phyloP scores from a whole-genome alignment of 257 asterid species.

The Nicotiana attenuata region DNA sequence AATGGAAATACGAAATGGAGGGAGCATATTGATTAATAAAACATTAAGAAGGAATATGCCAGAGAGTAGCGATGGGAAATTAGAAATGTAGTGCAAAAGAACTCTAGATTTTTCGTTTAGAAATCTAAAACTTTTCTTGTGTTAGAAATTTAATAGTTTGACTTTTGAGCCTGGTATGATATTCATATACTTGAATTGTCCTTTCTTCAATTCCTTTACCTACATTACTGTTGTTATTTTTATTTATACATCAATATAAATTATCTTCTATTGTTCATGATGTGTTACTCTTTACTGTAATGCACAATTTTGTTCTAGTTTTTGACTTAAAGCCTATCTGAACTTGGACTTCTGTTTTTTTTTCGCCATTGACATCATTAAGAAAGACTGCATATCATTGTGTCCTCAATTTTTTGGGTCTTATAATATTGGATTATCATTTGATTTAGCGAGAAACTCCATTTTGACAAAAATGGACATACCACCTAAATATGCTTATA shows the following conservation, averaged over 20 bases:
- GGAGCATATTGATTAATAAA: not conserved
- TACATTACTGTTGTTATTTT: no score
- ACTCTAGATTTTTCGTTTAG: not conserved
- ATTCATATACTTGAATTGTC: no score
- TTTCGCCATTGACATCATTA: not conserved
- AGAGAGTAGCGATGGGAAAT: not conserved
- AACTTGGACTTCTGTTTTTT: not conserved
- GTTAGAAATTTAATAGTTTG: not conserved
- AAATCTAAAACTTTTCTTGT: not conserved
- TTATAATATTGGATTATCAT: not conserved
- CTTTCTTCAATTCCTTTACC: no score
- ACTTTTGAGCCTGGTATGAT: not conserved
- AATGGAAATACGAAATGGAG: not conserved
- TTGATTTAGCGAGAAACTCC: not conserved
- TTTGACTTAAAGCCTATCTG: not conserved
- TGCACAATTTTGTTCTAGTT: not conserved
- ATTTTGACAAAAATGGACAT: not conserved
- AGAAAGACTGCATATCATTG: not conserved
- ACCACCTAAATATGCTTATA: slow-evolving; percentile 11
- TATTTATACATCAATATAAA: not conserved
- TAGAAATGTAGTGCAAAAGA: not conserved
- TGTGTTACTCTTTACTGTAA: not conserved
- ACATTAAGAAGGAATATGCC: not conserved
- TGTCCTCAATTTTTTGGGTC: not conserved
- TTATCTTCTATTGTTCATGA: not conserved